Evolutionary conservation across 495 filamentous ascomycete species (phyloP).

Genomic region (Friedmanniomyces simplex): DNA sequence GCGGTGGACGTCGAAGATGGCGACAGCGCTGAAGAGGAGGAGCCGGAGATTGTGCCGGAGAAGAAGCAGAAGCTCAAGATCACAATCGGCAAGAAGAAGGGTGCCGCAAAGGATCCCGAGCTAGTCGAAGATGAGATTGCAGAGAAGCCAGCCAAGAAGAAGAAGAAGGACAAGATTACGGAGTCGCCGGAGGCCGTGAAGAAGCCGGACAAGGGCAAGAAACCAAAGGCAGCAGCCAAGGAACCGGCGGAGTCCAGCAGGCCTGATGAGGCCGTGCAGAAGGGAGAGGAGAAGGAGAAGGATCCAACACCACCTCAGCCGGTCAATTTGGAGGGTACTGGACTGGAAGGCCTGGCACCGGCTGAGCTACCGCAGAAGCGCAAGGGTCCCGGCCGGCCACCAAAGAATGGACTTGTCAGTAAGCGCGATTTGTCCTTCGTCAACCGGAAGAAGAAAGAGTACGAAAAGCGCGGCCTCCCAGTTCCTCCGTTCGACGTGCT

Average conservation of each 20-base stretch:
- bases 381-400: slow-evolving; percentile 75
- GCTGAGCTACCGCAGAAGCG: slow-evolving; percentile 46
- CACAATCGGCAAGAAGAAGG: slow-evolving; percentile 16
- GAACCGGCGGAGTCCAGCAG: not conserved
- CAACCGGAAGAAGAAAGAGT: slow-evolving; percentile 17
- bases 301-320: not conserved
- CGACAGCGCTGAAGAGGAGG: slow-evolving; percentile 29
- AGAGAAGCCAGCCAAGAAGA: slow-evolving; percentile 2
- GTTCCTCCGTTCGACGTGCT: slow-evolving; percentile 3
- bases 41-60: slow-evolving; percentile 8
- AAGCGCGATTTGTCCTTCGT: slow-evolving; percentile 51
- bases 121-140: not conserved
- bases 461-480: slow-evolving; percentile 11
- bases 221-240: slow-evolving; percentile 12
- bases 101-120: slow-evolving; percentile 5
- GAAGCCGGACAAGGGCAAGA: slow-evolving; percentile 17
- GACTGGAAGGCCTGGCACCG: slow-evolving; percentile 3
- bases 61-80: slow-evolving; percentile 12
- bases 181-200: slow-evolving; percentile 1
- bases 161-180: not conserved
- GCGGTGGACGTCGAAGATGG: slow-evolving; percentile 23
- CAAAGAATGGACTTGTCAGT: slow-evolving; percentile 88
- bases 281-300: slow-evolving; percentile 2
- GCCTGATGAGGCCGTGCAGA: not conserved
- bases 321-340: slow-evolving; percentile 8